A percentile compares a stretch with the other conserved stretches of the same genome.
Conservation (phyloP, 1,284 basidiomycete genomes). For the Ceratobasidium sp. region DNA sequence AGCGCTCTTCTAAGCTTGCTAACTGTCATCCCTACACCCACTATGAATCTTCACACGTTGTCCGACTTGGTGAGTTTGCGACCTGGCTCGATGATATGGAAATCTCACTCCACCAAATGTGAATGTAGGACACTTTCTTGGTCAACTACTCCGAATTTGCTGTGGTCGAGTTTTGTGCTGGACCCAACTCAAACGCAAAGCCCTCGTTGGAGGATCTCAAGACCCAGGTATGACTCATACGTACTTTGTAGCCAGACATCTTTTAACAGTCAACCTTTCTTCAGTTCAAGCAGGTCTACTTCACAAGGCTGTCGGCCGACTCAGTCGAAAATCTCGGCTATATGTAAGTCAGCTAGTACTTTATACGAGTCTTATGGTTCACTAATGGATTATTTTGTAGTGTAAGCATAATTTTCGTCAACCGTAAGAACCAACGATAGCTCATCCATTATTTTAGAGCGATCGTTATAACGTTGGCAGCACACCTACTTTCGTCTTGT, state of each 20-base stretch:
- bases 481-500: not conserved
- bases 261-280: not conserved
- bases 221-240: not conserved
- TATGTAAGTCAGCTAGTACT: not conserved
- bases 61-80: not conserved
- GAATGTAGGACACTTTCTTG: not conserved
- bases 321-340: not conserved
- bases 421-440: not conserved
- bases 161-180: constrained; percentile 3
- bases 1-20: not conserved
- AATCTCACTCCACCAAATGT: not conserved
- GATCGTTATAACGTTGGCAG: not conserved
- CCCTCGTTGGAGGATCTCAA: not conserved
- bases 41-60: not conserved
- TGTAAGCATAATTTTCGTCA: not conserved
- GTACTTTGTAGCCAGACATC: no score
- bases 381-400: not conserved
- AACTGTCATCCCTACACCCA: not conserved
- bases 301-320: not conserved
- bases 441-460: not conserved
- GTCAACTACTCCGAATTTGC: not conserved
- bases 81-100: not conserved
- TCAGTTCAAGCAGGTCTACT: not conserved
- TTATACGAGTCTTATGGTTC: not conserved
- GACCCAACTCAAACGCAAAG: not conserved